Evolutionary conservation across 2,329 filamentous ascomycete genomes (phyloP).

Genomic region (Ophiosphaerella herpotricha): DNA sequence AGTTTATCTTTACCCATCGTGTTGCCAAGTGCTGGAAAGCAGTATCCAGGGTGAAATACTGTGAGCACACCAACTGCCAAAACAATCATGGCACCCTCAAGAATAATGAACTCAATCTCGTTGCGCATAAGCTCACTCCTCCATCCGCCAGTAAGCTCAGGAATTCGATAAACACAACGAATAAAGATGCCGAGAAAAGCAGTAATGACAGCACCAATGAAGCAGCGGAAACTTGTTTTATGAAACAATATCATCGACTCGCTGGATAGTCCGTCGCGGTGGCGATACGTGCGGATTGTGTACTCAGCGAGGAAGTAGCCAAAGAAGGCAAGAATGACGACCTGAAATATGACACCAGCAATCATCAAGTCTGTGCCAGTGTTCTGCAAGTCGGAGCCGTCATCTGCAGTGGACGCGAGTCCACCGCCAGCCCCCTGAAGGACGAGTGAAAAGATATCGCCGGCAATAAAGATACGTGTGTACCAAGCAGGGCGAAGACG

Average conservation of each 20-base stretch:
- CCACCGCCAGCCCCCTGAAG: constrained; percentile 64
- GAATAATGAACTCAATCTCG: constrained; percentile 54
- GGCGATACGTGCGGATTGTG: constrained; percentile 34
- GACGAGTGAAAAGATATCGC: constrained; percentile 62
- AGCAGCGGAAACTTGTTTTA: constrained; percentile 34
- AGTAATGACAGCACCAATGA: constrained; percentile 39
- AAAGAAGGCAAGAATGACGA: constrained; percentile 58
- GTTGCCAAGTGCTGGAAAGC: constrained; percentile 40
- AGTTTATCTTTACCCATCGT: constrained; percentile 20
- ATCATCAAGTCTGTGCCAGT: constrained; percentile 62
- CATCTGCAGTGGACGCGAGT: constrained; percentile 58
- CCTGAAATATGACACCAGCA: constrained; percentile 62
- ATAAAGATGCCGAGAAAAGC: constrained; percentile 54
- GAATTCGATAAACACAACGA: constrained; percentile 56
- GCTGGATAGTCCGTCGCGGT: constrained; percentile 26
- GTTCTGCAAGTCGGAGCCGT: constrained; percentile 44
- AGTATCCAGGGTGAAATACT: constrained; percentile 52
- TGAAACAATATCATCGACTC: constrained; percentile 26
- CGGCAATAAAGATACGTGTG: constrained; percentile 64
- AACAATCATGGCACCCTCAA: constrained; percentile 61
- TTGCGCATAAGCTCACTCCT: constrained; percentile 53
- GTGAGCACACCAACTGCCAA: constrained; percentile 54
- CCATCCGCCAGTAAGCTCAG: constrained; percentile 56
- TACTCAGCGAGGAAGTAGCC: constrained; percentile 48
- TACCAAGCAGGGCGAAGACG: constrained; percentile 48